A percentile compares a stretch with the other conserved stretches of the same genome.
Evolutionary conservation across 78 protist genomes (phyloP).

Genomic region (Dictyostelium firmibasis): DNA sequence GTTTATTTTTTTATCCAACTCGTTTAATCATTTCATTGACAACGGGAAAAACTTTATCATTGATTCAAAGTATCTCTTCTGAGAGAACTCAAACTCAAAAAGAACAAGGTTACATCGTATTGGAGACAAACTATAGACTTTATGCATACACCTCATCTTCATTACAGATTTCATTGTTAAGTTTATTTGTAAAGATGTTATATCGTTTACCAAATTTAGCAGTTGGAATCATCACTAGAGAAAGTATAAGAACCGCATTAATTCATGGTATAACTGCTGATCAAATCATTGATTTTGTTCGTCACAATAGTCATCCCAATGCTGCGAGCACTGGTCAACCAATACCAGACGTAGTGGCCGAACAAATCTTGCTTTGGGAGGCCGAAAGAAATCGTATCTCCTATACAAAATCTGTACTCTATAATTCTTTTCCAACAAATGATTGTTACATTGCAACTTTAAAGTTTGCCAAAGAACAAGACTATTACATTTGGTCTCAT

Average conservation of each 20-base stretch:
- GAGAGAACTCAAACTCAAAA: conserved; percentile 13
- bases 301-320: conserved; percentile 61
- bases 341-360: conserved; percentile 55
- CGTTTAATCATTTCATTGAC: conserved; percentile 61
- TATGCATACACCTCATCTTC: conserved; percentile 66
- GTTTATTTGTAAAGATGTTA: conserved; percentile 61
- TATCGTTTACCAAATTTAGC: conserved; percentile 58
- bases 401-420: conserved; percentile 38
- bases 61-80: neutral
- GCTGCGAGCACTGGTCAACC: conserved; percentile 12
- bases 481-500: conserved; percentile 4
- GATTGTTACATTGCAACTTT: conserved; percentile 31
- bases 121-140: conserved; percentile 54
- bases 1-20: conserved; percentile 44
- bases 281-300: conserved; percentile 49
- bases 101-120: conserved; percentile 48
- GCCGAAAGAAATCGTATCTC: conserved; percentile 34
- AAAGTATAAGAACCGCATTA: conserved; percentile 48
- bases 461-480: conserved; percentile 38
- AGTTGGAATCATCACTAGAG: conserved; percentile 66
- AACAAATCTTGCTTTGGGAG: conserved; percentile 62
- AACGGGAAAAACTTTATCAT: conserved; percentile 44
- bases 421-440: conserved; percentile 45
- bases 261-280: conserved; percentile 76
- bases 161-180: conserved; percentile 36